A percentile compares a stretch with the other conserved stretches of the same genome.
These are phyloP conservation scores for Colletotrichum echinochloae DNA, from an alignment of 2,329 filamentous ascomycete genomes.

Conservation along the genomic window DNA sequence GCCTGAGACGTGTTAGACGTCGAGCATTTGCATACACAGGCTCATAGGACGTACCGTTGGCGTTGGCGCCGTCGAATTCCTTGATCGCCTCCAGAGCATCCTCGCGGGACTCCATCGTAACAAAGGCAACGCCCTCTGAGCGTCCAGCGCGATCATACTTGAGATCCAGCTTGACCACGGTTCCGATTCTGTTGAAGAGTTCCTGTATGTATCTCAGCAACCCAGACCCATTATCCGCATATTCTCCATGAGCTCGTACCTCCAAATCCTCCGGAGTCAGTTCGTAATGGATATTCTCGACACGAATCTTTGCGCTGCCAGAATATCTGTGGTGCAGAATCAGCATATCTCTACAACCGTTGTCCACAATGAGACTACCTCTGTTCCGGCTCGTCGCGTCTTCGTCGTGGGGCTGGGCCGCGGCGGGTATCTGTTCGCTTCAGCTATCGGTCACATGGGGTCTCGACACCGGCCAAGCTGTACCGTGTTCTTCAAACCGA, in stretches of 20 bases:
- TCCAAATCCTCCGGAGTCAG: conserved; percentile 86
- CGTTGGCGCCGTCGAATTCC: conserved; percentile 91
- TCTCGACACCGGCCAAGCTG: conserved; percentile 29
- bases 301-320: conserved; percentile 77
- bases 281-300: conserved; percentile 94
- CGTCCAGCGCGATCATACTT: conserved; percentile 90
- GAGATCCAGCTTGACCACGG: conserved; percentile 75
- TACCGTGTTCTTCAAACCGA: conserved; percentile 82
- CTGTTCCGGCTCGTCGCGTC: conserved; percentile 57
- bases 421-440: conserved; percentile 53
- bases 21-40: background rate
- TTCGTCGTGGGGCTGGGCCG: conserved; percentile 56
- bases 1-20: conserved; percentile 56
- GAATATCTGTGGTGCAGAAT: conserved; percentile 56
- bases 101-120: conserved; percentile 78
- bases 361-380: conserved; percentile 46
- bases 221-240: too few relatives aligned
- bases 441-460: conserved; percentile 4
- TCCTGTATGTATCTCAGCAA: conserved; percentile 65
- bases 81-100: conserved; percentile 81
- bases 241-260: conserved; percentile 59
- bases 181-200: conserved; percentile 83
- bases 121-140: conserved; percentile 85
- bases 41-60: conserved; percentile 69
- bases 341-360: conserved; percentile 40